These are phyloP conservation scores for Cryptococcus maquisensis DNA, from an alignment of 1,284 basidiomycete species.

Conservation along the genomic window DNA sequence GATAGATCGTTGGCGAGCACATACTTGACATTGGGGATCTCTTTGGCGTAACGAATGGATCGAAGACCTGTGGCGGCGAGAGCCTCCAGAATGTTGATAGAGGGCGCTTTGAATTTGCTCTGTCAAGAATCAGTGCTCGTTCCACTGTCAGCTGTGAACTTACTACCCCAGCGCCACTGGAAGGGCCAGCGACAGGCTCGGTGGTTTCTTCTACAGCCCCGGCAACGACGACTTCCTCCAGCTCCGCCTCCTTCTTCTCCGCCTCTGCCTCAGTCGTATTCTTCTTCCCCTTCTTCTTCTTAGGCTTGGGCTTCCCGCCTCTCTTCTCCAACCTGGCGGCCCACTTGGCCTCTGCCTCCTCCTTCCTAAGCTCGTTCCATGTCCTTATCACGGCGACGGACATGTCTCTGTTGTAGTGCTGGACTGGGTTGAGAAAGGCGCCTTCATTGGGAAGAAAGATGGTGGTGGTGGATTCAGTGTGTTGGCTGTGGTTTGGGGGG, in stretches of 20 bases:
- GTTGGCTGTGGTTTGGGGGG: slow-evolving; percentile 71
- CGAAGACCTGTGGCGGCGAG: slow-evolving; percentile 93
- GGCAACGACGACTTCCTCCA: slow-evolving; percentile 7
- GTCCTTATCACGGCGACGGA: slow-evolving; percentile 85
- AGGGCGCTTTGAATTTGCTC: slow-evolving; percentile 53
- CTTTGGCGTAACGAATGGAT: slow-evolving; percentile 95
- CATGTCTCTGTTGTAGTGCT: slow-evolving; percentile 96
- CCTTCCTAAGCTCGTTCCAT: slow-evolving; percentile 62
- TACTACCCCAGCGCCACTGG: slow-evolving; percentile 5
- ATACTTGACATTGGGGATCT: slow-evolving; percentile 86
- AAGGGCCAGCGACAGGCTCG: slow-evolving; percentile 20
- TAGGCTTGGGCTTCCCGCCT: slow-evolving; percentile 22
- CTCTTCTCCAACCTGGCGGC: slow-evolving; percentile 46
- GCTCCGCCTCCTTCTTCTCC: slow-evolving; percentile 19
- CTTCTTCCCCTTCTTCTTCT: slow-evolving; percentile 18
- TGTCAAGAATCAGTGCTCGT: not conserved
- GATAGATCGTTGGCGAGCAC: slow-evolving; percentile 94
- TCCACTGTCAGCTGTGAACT: not conserved
- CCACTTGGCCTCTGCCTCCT: slow-evolving; percentile 56
- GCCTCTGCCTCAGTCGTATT: slow-evolving; percentile 3
- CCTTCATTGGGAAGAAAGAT: slow-evolving; percentile 71
- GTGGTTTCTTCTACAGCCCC: not conserved
- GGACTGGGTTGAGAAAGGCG: slow-evolving; percentile 94
- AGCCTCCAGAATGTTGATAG: slow-evolving; percentile 85
- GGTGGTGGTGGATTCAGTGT: slow-evolving; percentile 78